Base-by-base conservation (phyloP, 192 early-diverging fungal species). In the Gryganskiella cystojenkinii region DNA sequence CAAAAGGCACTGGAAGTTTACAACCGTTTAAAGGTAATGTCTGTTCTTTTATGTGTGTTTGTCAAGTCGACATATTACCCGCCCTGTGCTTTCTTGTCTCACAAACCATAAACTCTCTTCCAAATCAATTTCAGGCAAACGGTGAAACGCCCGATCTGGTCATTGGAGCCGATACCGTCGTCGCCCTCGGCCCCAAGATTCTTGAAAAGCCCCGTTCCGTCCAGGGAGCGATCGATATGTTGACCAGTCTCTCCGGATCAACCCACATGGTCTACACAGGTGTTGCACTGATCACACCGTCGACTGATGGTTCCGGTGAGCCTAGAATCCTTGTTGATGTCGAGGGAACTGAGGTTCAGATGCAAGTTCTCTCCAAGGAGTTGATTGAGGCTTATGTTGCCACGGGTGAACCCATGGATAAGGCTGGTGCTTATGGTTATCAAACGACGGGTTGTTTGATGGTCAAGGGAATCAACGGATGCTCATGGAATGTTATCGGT, bases 361-460 rank as follows among this genome's bases (percentile, higher is more conserved):
- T 95, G 56, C 67, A 84, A 20, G 79, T 81, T 0, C 74, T 93
- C 33, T 84, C 84, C 17, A 86, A 87, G 25, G 87, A 88, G n/a
- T 56, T 84, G 44, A 81, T 95, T 37, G 68, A 89, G 24, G 89
- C 87, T 2, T 97, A 88, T 60, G 80, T 90, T 31, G 65, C 61
- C 17, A 82, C 80, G 4, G 82, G 81, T 27, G 86, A 87, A 52
- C 85, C 84, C 15, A 78, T 87, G 71, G 92, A 93, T 59, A 94
- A 95, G 80, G 92, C 95, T 25, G 96, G 95, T 10, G 87, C 84
- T 15, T 96, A 96, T 68, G 95, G 93, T 8, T 94, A 94, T 66
- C 95, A 96, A 82, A 89, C 88, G 13, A 76, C 87, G 44, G 94
- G 90, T 11, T 65, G 89, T 33, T 80, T 90, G 56, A 88, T 96